Percentiles rank a stretch among this genome's conserved stretches.
Conservation (phyloP, 2,329 filamentous ascomycete species). For the Sporothrix euskadiensis region DNA sequence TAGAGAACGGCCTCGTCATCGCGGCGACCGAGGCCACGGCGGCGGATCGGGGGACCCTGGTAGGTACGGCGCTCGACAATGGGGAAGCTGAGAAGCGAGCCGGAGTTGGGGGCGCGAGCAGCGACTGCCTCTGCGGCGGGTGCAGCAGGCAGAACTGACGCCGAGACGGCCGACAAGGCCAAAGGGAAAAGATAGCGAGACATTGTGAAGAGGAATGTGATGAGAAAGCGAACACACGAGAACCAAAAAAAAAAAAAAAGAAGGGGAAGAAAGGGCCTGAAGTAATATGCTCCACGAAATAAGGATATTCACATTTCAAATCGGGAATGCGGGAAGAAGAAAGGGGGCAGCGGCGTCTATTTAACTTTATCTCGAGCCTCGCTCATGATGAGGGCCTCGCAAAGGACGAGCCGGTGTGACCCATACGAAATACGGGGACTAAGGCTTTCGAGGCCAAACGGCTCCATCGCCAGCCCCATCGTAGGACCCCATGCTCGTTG, state of each 20-base stretch:
- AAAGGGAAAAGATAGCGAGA: slow-evolving; percentile 23
- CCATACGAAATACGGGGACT: slow-evolving; percentile 2
- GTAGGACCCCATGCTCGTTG: not conserved
- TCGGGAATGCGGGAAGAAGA: not conserved
- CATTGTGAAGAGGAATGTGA: slow-evolving; percentile 10
- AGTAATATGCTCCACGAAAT: not conserved
- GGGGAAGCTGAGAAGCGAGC: slow-evolving; percentile 26
- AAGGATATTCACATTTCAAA: slow-evolving; percentile 2
- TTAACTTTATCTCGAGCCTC: slow-evolving; percentile 9
- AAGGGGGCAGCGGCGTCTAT: slow-evolving; percentile 2
- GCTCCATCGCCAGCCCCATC: not conserved
- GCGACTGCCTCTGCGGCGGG: not conserved
- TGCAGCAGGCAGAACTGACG: slow-evolving; percentile 20
- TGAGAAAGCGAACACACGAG: not conserved
- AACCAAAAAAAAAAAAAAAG: not conserved
- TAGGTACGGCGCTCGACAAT: slow-evolving; percentile 23
- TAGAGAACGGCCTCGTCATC: slow-evolving; percentile 27
- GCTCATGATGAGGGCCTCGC: not conserved
- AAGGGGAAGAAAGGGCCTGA: too few species aligned
- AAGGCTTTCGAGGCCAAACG: not conserved
- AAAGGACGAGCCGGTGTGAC: not conserved
- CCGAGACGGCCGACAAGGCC: slow-evolving; percentile 28
- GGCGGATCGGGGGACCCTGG: not conserved
- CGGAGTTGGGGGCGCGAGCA: not conserved
- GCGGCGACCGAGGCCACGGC: slow-evolving; percentile 12